Conservation (phyloP, 495 filamentous ascomycete species). For the Podospora sp. region DNA sequence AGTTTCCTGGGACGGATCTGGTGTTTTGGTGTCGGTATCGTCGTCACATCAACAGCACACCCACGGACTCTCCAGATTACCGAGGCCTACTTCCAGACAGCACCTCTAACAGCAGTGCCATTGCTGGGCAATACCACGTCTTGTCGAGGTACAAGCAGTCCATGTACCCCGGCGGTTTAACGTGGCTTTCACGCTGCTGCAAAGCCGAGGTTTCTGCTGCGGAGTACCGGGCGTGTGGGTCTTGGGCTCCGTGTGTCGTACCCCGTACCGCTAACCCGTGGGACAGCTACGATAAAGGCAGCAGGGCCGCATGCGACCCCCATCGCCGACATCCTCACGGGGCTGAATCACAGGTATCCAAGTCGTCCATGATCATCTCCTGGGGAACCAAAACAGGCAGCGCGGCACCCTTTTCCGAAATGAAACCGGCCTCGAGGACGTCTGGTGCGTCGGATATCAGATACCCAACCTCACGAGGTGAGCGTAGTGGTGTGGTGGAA, state of each 20-base stretch:
- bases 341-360: constrained; percentile 10
- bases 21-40: not conserved
- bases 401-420: not conserved
- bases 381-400: not conserved
- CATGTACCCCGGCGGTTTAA: constrained; percentile 10
- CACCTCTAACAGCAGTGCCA: not conserved
- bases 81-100: not conserved
- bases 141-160: constrained; percentile 2
- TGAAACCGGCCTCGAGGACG: not conserved
- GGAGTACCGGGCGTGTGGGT: constrained; percentile 5
- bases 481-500: not conserved
- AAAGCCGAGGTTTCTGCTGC: not conserved
- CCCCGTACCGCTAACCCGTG: constrained; percentile 8
- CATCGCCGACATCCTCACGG: constrained; percentile 11
- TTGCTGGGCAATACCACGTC: not conserved
- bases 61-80: not conserved
- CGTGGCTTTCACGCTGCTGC: constrained; percentile 11
- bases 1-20: not conserved
- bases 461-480: not conserved
- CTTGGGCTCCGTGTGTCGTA: constrained; percentile 11
- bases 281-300: not conserved
- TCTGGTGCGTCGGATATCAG: not conserved
- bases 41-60: not conserved
- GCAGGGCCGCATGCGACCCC: constrained; percentile 7
- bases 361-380: not conserved